These are phyloP conservation scores for Colletotrichum cereale DNA, from an alignment of 2,329 filamentous ascomycete genomes.

Conservation along the genomic window DNA sequence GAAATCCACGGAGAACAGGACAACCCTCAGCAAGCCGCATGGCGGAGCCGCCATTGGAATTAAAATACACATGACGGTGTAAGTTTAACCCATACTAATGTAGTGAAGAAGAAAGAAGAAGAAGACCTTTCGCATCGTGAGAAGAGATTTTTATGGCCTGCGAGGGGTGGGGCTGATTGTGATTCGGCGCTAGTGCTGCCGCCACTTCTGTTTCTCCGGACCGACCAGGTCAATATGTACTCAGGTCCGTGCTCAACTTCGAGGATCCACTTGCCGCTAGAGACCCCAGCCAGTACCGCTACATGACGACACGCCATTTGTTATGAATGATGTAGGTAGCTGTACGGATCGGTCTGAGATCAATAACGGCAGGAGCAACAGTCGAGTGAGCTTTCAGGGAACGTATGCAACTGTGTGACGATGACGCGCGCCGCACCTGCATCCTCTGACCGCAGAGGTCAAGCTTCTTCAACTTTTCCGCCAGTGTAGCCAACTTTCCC, in stretches of 20 bases:
- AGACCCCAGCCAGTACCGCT: constrained; percentile 19
- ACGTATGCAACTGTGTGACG: constrained; percentile 22
- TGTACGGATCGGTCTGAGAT: constrained; percentile 19
- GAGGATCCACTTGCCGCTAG: background rate
- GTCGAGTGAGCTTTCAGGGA: constrained; percentile 35
- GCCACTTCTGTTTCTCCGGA: constrained; percentile 32
- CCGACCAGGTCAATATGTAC: background rate
- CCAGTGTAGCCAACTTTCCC: background rate
- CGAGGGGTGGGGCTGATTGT: constrained; percentile 24
- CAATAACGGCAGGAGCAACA: constrained; percentile 6
- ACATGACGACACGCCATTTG: constrained; percentile 7
- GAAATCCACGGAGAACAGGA: constrained; percentile 59
- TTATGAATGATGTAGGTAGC: constrained; percentile 15
- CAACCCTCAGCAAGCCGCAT: constrained; percentile 68
- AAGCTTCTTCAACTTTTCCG: background rate
- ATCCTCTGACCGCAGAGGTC: constrained; percentile 3
- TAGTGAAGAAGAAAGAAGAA: constrained; percentile 52
- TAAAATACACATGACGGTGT: constrained; percentile 66
- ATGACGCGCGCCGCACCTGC: constrained; percentile 33
- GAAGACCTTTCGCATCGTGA: constrained; percentile 11
- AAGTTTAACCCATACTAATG: constrained; percentile 61
- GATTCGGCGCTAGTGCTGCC: constrained; percentile 16
- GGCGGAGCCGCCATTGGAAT: constrained; percentile 63
- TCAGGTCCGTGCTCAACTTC: constrained; percentile 16
- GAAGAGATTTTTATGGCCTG: constrained; percentile 39